Evolutionary conservation across 768 basidiomycete species (phyloP).

Genomic region (Lentinula edodes): DNA sequence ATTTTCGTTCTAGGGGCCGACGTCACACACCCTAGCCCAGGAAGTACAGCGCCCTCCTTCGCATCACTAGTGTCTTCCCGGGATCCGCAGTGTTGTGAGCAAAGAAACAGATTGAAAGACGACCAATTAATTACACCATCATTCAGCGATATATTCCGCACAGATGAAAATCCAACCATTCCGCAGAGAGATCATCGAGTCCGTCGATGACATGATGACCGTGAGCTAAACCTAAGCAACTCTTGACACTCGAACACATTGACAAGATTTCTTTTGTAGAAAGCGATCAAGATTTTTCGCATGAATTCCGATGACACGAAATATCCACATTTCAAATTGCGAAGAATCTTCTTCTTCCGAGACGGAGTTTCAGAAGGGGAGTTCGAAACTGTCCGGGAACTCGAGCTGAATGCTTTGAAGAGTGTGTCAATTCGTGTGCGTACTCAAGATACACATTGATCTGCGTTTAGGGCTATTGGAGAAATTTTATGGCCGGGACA

Average conservation of each 20-base stretch:
- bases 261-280: not conserved
- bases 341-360: constrained; percentile 19
- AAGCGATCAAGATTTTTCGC: not conserved
- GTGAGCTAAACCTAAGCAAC: constrained; percentile 17
- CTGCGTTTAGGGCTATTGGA: not conserved
- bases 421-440: constrained; percentile 3
- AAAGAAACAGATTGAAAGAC: not conserved
- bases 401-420: constrained; percentile 16
- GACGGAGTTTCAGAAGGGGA: constrained; percentile 30
- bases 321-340: constrained; percentile 7
- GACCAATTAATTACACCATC: not conserved
- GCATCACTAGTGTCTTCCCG: constrained; percentile 45
- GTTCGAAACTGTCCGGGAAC: constrained; percentile 17
- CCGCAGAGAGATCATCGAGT: constrained; percentile 52
- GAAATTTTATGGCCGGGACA: constrained; percentile 30
- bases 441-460: not conserved
- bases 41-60: constrained; percentile 20
- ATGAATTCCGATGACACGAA: not conserved
- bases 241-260: constrained; percentile 15
- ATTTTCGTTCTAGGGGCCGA: constrained; percentile 20
- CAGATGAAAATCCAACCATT: constrained; percentile 47
- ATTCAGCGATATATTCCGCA: constrained; percentile 41
- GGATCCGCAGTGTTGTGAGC: constrained; percentile 37
- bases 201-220: constrained; percentile 46
- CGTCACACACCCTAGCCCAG: constrained; percentile 21